These are phyloP conservation scores for Teratosphaeria pseudoeucalypti DNA, from an alignment of 2,329 filamentous ascomycete species.

Conservation along the genomic window DNA sequence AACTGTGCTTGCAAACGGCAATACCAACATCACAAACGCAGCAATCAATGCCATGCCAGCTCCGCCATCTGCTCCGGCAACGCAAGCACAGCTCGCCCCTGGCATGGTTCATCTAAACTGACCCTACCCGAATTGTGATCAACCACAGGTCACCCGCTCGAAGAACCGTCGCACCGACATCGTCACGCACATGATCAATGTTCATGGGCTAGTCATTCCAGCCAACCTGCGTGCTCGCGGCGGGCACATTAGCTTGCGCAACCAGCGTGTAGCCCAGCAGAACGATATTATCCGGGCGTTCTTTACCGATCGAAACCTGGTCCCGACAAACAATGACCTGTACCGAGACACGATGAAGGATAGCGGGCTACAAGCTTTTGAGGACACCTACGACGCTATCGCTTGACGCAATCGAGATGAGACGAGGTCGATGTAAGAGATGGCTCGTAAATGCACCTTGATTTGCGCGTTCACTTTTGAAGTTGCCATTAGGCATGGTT, in stretches of 20 bases:
- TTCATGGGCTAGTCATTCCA: neutral
- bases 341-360: neutral
- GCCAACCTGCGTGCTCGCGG: neutral
- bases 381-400: too few species aligned
- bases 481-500: too few species aligned
- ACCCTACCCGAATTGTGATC: neutral
- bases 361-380: too few species aligned
- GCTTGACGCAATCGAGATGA: too few species aligned
- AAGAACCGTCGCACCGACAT: neutral
- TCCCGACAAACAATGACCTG: neutral
- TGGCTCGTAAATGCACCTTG: too few species aligned
- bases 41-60: neutral
- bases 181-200: neutral
- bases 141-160: neutral
- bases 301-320: neutral
- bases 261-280: neutral
- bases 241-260: neutral
- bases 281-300: neutral
- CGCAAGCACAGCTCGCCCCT: neutral
- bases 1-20: neutral
- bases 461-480: too few species aligned
- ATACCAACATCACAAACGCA: neutral
- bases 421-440: too few species aligned
- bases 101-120: neutral
- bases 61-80: neutral